A percentile compares a stretch with the other conserved stretches of the same genome.
phyloP scores from a whole-genome alignment of 768 basidiomycete genomes.

The Leucogyrophana mollusca region DNA sequence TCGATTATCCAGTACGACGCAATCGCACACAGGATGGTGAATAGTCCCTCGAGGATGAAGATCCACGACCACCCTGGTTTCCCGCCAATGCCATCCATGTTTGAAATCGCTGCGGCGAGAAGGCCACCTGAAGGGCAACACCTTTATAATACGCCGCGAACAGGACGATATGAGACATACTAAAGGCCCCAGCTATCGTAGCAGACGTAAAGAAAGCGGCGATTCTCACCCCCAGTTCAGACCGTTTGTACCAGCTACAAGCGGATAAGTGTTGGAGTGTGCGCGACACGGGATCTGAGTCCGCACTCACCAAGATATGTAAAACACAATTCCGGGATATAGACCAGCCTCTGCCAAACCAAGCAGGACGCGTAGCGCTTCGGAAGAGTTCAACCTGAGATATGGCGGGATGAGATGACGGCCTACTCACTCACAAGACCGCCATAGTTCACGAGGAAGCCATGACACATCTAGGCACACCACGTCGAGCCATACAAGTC shows the following conservation, averaged over 20 bases:
- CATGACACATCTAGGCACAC: constrained; percentile 70
- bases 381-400: not conserved
- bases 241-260: constrained; percentile 74
- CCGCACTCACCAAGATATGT: constrained; percentile 50
- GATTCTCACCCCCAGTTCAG: constrained; percentile 69
- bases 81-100: constrained; percentile 69
- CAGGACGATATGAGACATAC: constrained; percentile 32
- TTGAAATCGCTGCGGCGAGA: constrained; percentile 63
- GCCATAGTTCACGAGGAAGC: constrained; percentile 58
- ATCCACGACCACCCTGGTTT: constrained; percentile 70
- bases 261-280: too few species aligned
- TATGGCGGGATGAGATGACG: not conserved
- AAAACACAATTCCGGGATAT: constrained; percentile 57
- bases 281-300: not conserved
- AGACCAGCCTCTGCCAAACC: constrained; percentile 53
- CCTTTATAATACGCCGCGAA: not conserved
- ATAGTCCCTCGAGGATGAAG: constrained; percentile 72
- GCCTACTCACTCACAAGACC: constrained; percentile 57
- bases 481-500: not conserved
- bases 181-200: constrained; percentile 76
- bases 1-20: constrained; percentile 72
- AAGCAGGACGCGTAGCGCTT: constrained; percentile 61
- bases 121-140: constrained; percentile 47
- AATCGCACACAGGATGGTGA: constrained; percentile 58
- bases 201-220: constrained; percentile 81